Conservation (phyloP, 2,329 filamentous ascomycete genomes). For the Apiospora hydei region DNA sequence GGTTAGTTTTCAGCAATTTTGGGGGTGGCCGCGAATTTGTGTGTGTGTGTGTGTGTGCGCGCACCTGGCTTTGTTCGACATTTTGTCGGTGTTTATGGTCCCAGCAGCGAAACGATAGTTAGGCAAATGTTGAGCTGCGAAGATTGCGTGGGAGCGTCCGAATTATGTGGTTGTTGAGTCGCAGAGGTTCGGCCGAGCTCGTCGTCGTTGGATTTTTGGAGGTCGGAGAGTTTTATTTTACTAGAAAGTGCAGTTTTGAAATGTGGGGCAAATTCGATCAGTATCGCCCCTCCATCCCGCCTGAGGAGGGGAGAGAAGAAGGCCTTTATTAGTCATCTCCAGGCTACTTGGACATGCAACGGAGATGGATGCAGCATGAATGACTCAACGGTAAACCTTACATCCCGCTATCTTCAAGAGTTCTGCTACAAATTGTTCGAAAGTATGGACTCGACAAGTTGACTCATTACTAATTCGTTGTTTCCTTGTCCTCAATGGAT, state of each 20-base stretch:
- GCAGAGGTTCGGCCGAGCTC: not conserved
- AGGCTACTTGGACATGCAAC: not conserved
- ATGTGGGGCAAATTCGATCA: conserved; percentile 18
- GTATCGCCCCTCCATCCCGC: conserved; percentile 19
- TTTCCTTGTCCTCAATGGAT: not conserved
- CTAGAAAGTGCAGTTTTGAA: conserved; percentile 22
- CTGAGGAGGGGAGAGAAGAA: not conserved
- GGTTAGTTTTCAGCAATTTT: conserved; percentile 19
- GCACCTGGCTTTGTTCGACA: conserved; percentile 30
- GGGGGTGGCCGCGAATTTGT: conserved; percentile 8
- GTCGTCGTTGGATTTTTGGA: conserved; percentile 17
- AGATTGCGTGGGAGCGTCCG: not conserved
- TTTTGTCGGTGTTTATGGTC: conserved; percentile 22
- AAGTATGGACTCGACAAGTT: not conserved
- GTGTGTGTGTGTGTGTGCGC: conserved; percentile 13
- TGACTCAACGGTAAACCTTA: not conserved
- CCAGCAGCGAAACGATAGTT: not conserved
- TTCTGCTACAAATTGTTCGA: not conserved
- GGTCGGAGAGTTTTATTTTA: conserved; percentile 1
- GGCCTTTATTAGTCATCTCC: conserved; percentile 1
- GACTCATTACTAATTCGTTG: not conserved
- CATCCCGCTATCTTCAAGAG: not conserved
- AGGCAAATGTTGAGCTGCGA: not conserved
- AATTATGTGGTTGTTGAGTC: not conserved
- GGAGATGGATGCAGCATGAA: too few species aligned